These are phyloP conservation scores for Wickerhamomyces sp. DNA, from an alignment of 1,139 yeast genomes.

Conservation along the genomic window DNA sequence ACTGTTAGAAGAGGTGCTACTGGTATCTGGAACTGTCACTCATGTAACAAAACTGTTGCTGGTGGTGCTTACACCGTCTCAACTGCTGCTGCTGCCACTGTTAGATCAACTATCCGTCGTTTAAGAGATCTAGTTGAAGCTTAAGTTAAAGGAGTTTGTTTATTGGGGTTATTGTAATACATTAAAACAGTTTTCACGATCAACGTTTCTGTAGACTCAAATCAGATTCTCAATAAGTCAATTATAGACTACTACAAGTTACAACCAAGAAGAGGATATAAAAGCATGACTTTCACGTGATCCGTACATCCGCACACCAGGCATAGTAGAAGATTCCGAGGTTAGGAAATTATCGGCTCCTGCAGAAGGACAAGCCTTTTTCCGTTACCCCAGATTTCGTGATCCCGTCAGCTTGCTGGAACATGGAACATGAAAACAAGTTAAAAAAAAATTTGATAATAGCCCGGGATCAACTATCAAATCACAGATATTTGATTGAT, in stretches of 20 bases:
- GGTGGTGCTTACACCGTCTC: constrained; percentile 99
- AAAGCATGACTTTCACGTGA: not conserved
- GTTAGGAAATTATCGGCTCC: constrained; percentile 1
- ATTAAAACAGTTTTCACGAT: constrained; percentile 18
- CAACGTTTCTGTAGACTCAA: constrained; percentile 4
- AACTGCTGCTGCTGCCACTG: constrained; percentile 99
- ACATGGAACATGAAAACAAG: no score
- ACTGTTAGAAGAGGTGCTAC: constrained; percentile 96
- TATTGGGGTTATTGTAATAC: constrained; percentile 9
- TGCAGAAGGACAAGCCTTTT: not conserved
- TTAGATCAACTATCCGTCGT: constrained; percentile 99
- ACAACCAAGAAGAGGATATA: no score
- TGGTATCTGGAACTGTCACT: constrained; percentile 98
- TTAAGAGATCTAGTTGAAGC: constrained; percentile 99
- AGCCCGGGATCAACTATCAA: no score
- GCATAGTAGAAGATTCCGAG: no score
- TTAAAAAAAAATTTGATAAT: no score
- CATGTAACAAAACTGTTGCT: constrained; percentile 95
- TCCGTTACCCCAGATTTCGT: constrained; percentile 10
- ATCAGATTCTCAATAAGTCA: not conserved
- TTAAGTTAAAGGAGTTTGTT: constrained; percentile 38
- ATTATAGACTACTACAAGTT: no score
- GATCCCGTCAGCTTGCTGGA: not conserved
- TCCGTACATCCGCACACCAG: no score
- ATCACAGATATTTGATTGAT: no score